A percentile compares a stretch with the other conserved stretches of the same genome.
Evolutionary conservation across 441 rosid species (phyloP).

Genomic region (Metrosideros polymorpha): DNA sequence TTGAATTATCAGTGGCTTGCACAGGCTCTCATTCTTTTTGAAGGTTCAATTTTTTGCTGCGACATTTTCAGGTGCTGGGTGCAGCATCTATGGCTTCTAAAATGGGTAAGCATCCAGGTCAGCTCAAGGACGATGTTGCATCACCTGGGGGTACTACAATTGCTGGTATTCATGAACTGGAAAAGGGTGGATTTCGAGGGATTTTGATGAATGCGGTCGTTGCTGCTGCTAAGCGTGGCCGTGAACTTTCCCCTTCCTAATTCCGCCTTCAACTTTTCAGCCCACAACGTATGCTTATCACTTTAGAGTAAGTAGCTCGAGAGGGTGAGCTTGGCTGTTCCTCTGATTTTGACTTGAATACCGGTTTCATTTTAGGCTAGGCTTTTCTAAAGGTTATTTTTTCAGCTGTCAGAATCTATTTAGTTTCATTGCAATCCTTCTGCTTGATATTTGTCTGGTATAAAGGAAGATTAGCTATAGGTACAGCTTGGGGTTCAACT

Average conservation of each 20-base stretch:
- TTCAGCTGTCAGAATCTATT: background rate
- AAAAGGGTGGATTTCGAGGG: conserved; percentile 82
- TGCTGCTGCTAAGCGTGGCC: conserved; percentile 77
- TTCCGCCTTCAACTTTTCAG: background rate
- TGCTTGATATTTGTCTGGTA: background rate
- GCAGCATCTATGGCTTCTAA: conserved; percentile 78
- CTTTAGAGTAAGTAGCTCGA: background rate
- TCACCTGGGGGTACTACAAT: conserved; percentile 95
- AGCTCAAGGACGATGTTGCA: conserved; percentile 82
- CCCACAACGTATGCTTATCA: background rate
- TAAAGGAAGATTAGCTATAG: background rate
- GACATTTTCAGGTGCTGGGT: conserved; percentile 61
- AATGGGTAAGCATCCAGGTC: conserved; percentile 86
- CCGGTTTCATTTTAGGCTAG: background rate
- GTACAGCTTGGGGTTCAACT: background rate
- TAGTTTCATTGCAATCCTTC: background rate
- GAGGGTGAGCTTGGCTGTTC: background rate
- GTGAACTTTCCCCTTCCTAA: conserved; percentile 50
- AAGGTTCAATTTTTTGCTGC: background rate
- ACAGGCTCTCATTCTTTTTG: background rate
- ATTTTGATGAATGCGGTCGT: conserved; percentile 82
- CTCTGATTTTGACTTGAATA: background rate
- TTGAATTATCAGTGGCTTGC: background rate
- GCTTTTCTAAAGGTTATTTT: background rate
- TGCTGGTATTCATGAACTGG: conserved; percentile 79